Evolutionary conservation across 495 filamentous ascomycete genomes (phyloP).

Genomic region (Penicillium maclennaniae): DNA sequence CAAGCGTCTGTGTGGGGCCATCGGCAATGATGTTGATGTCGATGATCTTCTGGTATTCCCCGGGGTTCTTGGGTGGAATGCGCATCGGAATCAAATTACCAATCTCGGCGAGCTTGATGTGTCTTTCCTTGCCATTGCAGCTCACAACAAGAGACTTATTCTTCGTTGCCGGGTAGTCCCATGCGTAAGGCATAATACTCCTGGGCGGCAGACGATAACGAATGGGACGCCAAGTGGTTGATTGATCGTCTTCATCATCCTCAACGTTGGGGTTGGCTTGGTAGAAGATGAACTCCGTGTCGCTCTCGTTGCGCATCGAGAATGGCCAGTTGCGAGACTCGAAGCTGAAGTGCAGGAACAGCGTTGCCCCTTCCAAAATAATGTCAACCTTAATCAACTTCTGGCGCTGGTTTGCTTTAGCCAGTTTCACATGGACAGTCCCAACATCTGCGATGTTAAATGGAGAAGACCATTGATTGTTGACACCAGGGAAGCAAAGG

Average conservation of each 20-base stretch:
- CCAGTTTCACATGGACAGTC: conserved; percentile 86
- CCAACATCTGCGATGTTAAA: conserved; percentile 96
- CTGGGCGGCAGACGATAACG: conserved; percentile 89
- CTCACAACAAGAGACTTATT: conserved; percentile 84
- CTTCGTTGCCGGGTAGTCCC: conserved; percentile 98
- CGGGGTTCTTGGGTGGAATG: conserved; percentile 55
- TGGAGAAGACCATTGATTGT: conserved; percentile 96
- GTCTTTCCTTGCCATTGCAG: conserved; percentile 74
- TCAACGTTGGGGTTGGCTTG: conserved; percentile 78
- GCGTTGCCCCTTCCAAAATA: conserved; percentile 83
- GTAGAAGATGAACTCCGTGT: conserved; percentile 91
- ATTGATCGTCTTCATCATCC: conserved; percentile 73
- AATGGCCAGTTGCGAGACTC: conserved; percentile 96
- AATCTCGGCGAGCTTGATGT: conserved; percentile 93
- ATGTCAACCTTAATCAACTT: conserved; percentile 83
- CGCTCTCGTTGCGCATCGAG: conserved; percentile 96
- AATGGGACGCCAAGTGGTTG: conserved; percentile 81
- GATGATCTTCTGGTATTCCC: conserved; percentile 70
- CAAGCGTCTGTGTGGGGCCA: conserved; percentile 89
- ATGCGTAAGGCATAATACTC: conserved; percentile 99
- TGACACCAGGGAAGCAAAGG: conserved; percentile 88
- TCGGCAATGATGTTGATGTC: conserved; percentile 94
- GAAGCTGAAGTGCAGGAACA: conserved; percentile 86
- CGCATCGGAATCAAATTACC: conserved; percentile 92
- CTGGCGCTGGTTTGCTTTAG: conserved; percentile 84